phyloP scores from a whole-genome alignment of 495 filamentous ascomycete genomes.

The Podospora conica region DNA sequence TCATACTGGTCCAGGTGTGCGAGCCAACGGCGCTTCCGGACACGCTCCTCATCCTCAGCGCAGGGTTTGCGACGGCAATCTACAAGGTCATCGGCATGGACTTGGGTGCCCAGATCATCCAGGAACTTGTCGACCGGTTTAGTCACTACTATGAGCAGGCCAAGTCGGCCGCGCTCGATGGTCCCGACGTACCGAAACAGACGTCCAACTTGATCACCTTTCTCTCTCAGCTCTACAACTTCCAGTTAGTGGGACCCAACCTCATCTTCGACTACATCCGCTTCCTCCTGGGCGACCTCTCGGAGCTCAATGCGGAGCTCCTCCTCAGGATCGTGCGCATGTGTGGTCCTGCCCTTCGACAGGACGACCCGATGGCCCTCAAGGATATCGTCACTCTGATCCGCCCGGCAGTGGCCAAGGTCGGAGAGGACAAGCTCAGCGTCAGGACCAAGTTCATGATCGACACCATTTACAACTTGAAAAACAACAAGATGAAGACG shows the following conservation, averaged over 20 bases:
- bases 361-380: constrained; percentile 84
- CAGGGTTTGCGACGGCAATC: constrained; percentile 81
- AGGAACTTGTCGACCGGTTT: constrained; percentile 69
- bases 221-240: constrained; percentile 82
- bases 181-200: constrained; percentile 54
- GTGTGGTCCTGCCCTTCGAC: constrained; percentile 73
- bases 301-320: constrained; percentile 87
- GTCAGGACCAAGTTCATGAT: constrained; percentile 97
- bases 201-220: constrained; percentile 74
- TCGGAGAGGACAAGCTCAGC: constrained; percentile 64
- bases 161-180: constrained; percentile 37
- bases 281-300: constrained; percentile 64
- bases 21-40: constrained; percentile 73
- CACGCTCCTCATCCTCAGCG: constrained; percentile 83
- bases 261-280: constrained; percentile 88
- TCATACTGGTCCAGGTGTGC: constrained; percentile 68
- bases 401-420: constrained; percentile 59
- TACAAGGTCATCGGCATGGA: constrained; percentile 83
- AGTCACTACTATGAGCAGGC: constrained; percentile 44
- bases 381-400: constrained; percentile 84
- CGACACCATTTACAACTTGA: constrained; percentile 87
- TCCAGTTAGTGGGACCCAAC: constrained; percentile 76
- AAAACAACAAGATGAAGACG: constrained; percentile 86
- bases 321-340: constrained; percentile 77
- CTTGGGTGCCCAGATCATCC: constrained; percentile 77